Base-by-base conservation (phyloP, 2,329 filamentous ascomycete genomes). In the Diaporthe humulicola region DNA sequence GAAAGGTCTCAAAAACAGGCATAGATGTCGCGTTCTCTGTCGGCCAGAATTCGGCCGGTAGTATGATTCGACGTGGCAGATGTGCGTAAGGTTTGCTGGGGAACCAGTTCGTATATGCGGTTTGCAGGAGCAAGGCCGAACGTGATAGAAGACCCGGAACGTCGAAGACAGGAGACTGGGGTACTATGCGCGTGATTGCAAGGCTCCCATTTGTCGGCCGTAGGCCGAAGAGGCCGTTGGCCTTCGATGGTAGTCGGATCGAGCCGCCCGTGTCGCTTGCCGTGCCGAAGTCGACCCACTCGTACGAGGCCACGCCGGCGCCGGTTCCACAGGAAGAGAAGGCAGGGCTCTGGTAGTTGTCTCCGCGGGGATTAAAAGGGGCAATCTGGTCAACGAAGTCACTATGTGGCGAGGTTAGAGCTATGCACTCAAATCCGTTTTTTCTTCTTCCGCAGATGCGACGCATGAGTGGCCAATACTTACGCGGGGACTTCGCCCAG, bases 231-330 rank as follows among this genome's bases (percentile, higher is more conserved):
- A 58, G 56, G 33, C 56, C 56, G 33, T 60, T 60, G 56, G 56
- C 56, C 40, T 60, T 60, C 4, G 56, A 60, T 9, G 56, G 56
- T 17, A 60, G 33, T 33, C 56, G 33, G 33, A 60, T 60, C 33
- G 56, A 60, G 56, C 56, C 56, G 22, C 56, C 56, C 3, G 56
- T 60, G 56, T 60, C 56, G 33, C 56, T 60, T 25, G 56, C 56
- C 56, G 56, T 60, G 56, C 56, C 56, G 10, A 60, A 60, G 56
- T 60, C 56, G 22, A 60, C 22, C 56, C 56, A 60, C 4, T 40
- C 56, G 33, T 60, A 60, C 56, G 56, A 60, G 56, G 33, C 56
- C 33, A 60, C 56, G 56, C 56, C 56, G 33, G 56, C 56, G 56
- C 56, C 56, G 9, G 56, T 60, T 10, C 33, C 56, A 17, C 56